Evolutionary conservation across 768 basidiomycete genomes (phyloP).

Genomic region (Lentinula lateritia): DNA sequence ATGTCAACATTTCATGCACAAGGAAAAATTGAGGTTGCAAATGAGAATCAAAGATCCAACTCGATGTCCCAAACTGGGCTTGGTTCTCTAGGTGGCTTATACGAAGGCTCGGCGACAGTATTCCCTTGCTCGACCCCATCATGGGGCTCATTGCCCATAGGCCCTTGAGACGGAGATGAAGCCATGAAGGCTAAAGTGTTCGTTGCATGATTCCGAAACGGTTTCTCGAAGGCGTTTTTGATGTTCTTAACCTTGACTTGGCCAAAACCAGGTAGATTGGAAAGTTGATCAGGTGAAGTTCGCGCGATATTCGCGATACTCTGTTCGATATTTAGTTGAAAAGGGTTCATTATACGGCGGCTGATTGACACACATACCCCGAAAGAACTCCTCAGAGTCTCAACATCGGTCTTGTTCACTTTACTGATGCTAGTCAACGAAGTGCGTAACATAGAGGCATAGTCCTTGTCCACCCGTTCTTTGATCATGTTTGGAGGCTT

Average conservation of each 20-base stretch:
- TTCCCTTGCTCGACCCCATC: constrained; percentile 14
- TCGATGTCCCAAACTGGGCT: constrained; percentile 78
- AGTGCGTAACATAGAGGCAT: constrained; percentile 72
- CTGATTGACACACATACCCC: constrained; percentile 57
- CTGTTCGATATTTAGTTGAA: constrained; percentile 31
- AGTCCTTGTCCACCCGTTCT: constrained; percentile 89
- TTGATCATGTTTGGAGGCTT: constrained; percentile 92
- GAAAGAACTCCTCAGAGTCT: constrained; percentile 86
- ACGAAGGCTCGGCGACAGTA: neutral
- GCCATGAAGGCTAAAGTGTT: constrained; percentile 31
- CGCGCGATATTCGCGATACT: constrained; percentile 80
- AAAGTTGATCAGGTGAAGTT: constrained; percentile 68
- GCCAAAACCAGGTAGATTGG: constrained; percentile 87
- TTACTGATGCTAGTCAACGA: constrained; percentile 85
- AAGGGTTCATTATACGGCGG: too few species aligned
- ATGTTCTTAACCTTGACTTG: constrained; percentile 90
- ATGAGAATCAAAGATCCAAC: constrained; percentile 18
- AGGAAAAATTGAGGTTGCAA: neutral
- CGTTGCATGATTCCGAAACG: constrained; percentile 69
- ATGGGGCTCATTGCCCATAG: constrained; percentile 3
- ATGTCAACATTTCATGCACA: neutral
- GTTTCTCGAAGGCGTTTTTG: constrained; percentile 86
- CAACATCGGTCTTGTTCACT: constrained; percentile 96
- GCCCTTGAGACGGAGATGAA: constrained; percentile 16
- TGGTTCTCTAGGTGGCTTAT: constrained; percentile 27